Conservation (phyloP, 2,329 filamentous ascomycete genomes). For the Epichloe elymi region DNA sequence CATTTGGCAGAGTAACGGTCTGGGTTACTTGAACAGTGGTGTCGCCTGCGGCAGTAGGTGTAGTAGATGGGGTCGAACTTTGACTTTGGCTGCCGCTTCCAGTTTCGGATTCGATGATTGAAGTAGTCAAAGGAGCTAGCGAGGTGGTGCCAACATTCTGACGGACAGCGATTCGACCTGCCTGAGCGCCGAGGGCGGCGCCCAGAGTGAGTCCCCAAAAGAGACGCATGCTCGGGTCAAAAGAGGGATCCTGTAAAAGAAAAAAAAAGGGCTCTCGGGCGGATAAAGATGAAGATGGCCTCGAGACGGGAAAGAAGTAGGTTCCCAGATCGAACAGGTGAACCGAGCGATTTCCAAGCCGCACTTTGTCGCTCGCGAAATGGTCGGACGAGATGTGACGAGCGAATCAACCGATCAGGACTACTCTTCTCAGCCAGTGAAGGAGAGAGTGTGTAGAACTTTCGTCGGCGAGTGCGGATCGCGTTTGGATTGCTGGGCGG, state of each 20-base stretch:
- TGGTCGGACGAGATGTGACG: too few species aligned
- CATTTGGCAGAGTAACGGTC: conserved; percentile 17
- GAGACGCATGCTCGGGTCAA: conserved; percentile 11
- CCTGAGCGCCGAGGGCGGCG: conserved; percentile 11
- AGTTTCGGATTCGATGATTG: background rate
- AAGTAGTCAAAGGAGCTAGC: background rate
- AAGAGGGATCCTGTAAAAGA: background rate
- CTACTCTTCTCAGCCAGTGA: background rate
- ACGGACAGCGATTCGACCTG: conserved; percentile 2
- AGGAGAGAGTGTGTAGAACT: background rate
- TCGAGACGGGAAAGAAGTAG: background rate
- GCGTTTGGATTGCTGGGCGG: background rate
- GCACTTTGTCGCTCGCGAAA: too few species aligned
- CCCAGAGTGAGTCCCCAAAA: conserved; percentile 12
- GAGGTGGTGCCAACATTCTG: background rate
- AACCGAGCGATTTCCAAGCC: too few species aligned
- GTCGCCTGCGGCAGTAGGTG: conserved; percentile 9
- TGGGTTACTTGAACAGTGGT: conserved; percentile 17
- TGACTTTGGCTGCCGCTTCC: background rate
- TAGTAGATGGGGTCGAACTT: conserved; percentile 8
- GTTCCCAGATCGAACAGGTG: too few species aligned
- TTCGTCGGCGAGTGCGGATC: background rate
- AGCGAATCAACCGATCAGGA: background rate
- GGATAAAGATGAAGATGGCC: background rate
- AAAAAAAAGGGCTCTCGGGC: background rate